A percentile compares a stretch with the other conserved stretches of the same genome.
Conservation (phyloP, 2,329 filamentous ascomycete genomes). For the Alternaria triticimaculans region DNA sequence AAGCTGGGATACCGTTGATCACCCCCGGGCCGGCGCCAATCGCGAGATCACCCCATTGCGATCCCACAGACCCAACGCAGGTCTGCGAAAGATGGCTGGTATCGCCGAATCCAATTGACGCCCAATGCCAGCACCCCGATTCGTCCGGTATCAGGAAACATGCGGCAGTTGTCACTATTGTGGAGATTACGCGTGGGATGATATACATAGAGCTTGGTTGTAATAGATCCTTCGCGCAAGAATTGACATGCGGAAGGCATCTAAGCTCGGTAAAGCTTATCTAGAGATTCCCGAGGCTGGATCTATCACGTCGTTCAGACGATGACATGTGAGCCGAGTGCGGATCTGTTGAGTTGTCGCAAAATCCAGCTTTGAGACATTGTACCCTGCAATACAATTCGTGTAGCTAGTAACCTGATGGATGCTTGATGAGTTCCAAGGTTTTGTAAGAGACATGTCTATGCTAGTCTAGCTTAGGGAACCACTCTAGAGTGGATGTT, state of each 20-base stretch:
- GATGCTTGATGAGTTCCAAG: neutral
- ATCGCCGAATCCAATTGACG: neutral
- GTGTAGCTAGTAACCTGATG: neutral
- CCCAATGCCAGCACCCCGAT: slow-evolving; percentile 1
- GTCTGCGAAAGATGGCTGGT: slow-evolving; percentile 9
- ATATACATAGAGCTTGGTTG: neutral
- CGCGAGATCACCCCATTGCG: slow-evolving; percentile 12
- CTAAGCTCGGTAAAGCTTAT: neutral
- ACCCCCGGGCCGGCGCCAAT: slow-evolving; percentile 14
- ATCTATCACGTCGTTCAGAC: neutral
- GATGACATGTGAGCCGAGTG: neutral
- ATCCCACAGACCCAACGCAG: neutral
- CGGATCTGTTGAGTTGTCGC: neutral
- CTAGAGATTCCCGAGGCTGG: neutral
- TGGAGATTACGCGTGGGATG: slow-evolving; percentile 5
- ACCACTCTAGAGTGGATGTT: neutral
- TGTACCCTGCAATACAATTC: neutral
- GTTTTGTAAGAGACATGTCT: neutral
- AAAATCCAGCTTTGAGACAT: neutral
- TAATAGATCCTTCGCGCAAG: neutral
- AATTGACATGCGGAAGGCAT: neutral
- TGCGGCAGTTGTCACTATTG: neutral
- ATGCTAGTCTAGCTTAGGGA: neutral
- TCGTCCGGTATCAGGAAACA: neutral
- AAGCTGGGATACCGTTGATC: slow-evolving; percentile 23